Base-by-base conservation (phyloP, 164 flowering plant genomes). In the Stephania cephalantha region DNA sequence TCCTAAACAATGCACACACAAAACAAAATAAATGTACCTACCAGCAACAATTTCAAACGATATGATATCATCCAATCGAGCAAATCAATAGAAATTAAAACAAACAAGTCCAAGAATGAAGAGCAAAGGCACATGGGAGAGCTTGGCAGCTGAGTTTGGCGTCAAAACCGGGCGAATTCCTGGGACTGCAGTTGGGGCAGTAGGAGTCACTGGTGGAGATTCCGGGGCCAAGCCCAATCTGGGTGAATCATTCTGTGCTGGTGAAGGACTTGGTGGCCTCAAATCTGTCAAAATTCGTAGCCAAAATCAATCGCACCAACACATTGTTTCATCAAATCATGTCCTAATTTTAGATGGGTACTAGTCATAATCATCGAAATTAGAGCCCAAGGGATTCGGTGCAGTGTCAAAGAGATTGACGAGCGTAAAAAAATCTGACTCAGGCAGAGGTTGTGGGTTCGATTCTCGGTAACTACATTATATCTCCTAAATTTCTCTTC, bases 91-190 rank as follows among this genome's bases (percentile, higher is more conserved):
- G 67, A 48, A 78, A 73, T 85, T 86, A 30, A 85, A 22, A 74
- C 76, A 4, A 61, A 68, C 45, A 81, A 22, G 71, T 45, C 85
- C 93, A 11, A 84, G 31, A 15, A 78, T 69, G 74, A 80, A 63
- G n/a, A 88, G 46, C 69, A 86, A 79, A 70, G 80, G 18, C 68
- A 69, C 63, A 75, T 73, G 46, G 25, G 86, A 81, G 31, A 80
- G 73, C 31, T 20, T 64, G 35, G 89, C 79, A 44, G 86, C 82
- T 61, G 92, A 84, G 58, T 58, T 74, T 71, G 91, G 88, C 29
- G 85, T 83, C 78, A 83, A 76, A 83, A 77, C 83, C 15, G 89
- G 86, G 35, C 83, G 85, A 72, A 70, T 75, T 13, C 87, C 90
- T 0, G 84, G 64, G 15, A 73, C 71, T 11, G 78, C 29, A 0